phyloP scores from a whole-genome alignment of 345 rosid species.

The Fremontodendron californicum region DNA sequence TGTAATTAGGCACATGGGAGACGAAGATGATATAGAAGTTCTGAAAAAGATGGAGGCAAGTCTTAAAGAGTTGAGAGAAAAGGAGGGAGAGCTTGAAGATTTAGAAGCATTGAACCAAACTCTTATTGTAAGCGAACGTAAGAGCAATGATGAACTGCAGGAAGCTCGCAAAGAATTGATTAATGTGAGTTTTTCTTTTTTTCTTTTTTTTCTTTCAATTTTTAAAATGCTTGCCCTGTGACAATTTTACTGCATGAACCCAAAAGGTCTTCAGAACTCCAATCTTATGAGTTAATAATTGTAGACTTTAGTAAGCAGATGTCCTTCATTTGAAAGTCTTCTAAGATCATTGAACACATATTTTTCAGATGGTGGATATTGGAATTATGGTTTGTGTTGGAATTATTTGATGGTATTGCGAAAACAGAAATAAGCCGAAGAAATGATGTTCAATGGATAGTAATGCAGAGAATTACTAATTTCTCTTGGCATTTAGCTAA shows the following conservation, averaged over 20 bases:
- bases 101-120: conserved; percentile 71
- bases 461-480: background rate
- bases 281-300: background rate
- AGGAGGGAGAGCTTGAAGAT: conserved; percentile 68
- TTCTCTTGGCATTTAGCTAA: background rate
- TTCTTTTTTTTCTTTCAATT: background rate
- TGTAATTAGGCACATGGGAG: conserved; percentile 66
- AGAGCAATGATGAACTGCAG: conserved; percentile 87
- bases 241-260: background rate
- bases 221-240: conserved; percentile 1
- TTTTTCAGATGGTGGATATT: background rate
- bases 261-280: background rate
- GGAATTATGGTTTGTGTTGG: background rate
- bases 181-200: conserved; percentile 40
- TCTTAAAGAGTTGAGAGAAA: conserved; percentile 68
- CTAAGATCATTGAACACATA: background rate
- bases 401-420: too few species aligned
- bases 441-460: background rate
- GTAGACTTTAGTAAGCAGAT: background rate
- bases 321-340: background rate
- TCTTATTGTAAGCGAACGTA: conserved; percentile 69
- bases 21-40: conserved; percentile 58
- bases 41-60: conserved; percentile 53
- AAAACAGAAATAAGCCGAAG: background rate
- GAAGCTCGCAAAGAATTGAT: conserved; percentile 86